Base-by-base conservation (phyloP, 2,329 filamentous ascomycete species). In the Trichoderma atroviride region DNA sequence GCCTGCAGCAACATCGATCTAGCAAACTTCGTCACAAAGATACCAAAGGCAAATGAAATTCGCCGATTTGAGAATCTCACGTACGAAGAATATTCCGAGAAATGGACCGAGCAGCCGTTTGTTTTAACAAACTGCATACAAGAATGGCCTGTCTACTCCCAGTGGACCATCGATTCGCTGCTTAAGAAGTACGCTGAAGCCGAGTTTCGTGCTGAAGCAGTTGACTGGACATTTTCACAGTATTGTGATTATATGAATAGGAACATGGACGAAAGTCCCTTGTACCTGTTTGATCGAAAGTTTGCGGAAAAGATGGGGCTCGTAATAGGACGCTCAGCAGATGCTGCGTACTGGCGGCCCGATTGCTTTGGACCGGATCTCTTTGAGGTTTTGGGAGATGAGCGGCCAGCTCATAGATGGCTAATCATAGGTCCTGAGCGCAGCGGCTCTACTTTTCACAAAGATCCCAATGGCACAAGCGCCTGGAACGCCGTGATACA, bases 401-500 rank as follows among this genome's bases (percentile, higher is more conserved):
- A 96, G 77, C 87, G 95, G 65, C 95, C 95, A 2, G 94, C 97
- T 71, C 91, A 93, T 76, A 89, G 94, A 70, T 98, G 95, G 96
- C 85, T 98, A 71, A 97, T 98, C 75, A 86, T 97, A 72, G 94
- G 95, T 0, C 94, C 95, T 0, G 88, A 90, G 72, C 86, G 94
- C 69, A 96, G 93, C 76, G 95, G 95, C 35, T 96, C 92, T 73
- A 97, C 94, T 5, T 98, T 97, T 78, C 95, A 98, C 83, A 97
- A 97, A 78, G 89, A 91, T 71, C 88, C 89, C 27, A 91, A 91
- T 74, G 90, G 81, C 22, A 91, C 88, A 22, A 91, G 89, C 74
- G 95, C 96, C 0, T 98, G 95, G 96, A 98, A 98, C 78, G 95
- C 94, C 0, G 93, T 97, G 16, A 84, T 98, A 33, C 89, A 91